phyloP scores from a whole-genome alignment of 2,329 filamentous ascomycete genomes.

The Proliferodiscus dingleyae region DNA sequence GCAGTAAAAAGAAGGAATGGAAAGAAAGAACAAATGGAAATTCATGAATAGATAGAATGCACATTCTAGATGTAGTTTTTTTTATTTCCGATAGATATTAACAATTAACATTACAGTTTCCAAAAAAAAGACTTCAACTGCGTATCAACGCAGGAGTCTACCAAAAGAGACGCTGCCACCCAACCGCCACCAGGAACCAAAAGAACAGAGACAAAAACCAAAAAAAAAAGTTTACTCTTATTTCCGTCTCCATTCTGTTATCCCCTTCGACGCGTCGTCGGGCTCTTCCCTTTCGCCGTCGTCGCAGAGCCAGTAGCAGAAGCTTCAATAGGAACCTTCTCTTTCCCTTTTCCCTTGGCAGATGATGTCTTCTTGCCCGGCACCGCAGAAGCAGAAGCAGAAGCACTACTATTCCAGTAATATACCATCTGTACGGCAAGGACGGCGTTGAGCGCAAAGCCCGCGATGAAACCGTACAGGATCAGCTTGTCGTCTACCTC shows the following conservation, averaged over 20 bases:
- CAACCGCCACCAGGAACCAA: no score
- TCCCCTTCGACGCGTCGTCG: conserved; percentile 30
- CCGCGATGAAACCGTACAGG: conserved; percentile 88
- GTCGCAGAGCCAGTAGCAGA: conserved; percentile 15
- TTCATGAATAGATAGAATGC: no score
- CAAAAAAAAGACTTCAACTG: conserved; percentile 4
- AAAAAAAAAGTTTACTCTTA: no score
- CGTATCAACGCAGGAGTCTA: conserved; percentile 2
- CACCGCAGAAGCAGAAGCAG: no score
- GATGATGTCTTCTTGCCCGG: conserved; percentile 45
- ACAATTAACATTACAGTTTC: no score
- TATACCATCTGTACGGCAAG: conserved; percentile 88
- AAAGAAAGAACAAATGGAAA: no score
- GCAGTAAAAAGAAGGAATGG: no score
- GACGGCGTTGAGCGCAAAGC: conserved; percentile 83
- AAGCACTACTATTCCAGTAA: conserved; percentile 98
- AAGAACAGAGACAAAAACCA: neutral
- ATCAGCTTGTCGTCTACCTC: conserved; percentile 97
- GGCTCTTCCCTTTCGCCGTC: conserved; percentile 27
- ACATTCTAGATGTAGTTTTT: no score
- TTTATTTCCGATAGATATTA: no score
- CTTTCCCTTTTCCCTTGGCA: conserved; percentile 40
- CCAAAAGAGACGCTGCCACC: no score
- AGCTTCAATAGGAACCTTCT: conserved; percentile 16
- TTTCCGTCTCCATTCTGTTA: conserved; percentile 13